Percentiles rank a stretch among this genome's conserved stretches.
These are phyloP conservation scores for Aspergillus sp. DNA, from an alignment of 2,329 filamentous ascomycete species.

Conservation along the genomic window DNA sequence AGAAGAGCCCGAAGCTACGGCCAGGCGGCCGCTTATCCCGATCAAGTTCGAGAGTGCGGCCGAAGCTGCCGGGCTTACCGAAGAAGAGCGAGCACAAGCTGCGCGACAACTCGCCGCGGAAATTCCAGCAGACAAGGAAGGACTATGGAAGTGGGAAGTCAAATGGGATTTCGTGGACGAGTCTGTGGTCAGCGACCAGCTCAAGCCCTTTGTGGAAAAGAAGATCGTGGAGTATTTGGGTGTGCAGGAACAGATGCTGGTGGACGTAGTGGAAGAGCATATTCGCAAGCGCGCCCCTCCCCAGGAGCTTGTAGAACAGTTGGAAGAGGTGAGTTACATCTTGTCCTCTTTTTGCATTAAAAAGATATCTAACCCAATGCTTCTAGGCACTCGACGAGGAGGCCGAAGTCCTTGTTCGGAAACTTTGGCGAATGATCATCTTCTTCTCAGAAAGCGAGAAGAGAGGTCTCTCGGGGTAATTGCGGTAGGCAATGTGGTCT, in stretches of 20 bases:
- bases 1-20: slow-evolving; percentile 70
- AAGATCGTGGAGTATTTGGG: slow-evolving; percentile 97
- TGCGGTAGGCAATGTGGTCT: not conserved
- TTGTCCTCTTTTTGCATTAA: not conserved
- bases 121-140: slow-evolving; percentile 82
- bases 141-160: slow-evolving; percentile 88
- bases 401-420: slow-evolving; percentile 89
- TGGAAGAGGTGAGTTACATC: slow-evolving; percentile 69
- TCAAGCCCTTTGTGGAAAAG: slow-evolving; percentile 94
- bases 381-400: slow-evolving; percentile 84
- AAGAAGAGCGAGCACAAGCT: slow-evolving; percentile 83
- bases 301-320: slow-evolving; percentile 76
- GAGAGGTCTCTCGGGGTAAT: slow-evolving; percentile 71
- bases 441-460: slow-evolving; percentile 97
- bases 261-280: slow-evolving; percentile 89
- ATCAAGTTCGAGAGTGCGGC: slow-evolving; percentile 75
- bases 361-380: slow-evolving; percentile 32
- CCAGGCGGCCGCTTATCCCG: slow-evolving; percentile 74
- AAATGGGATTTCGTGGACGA: slow-evolving; percentile 92
- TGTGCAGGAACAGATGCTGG: slow-evolving; percentile 91
- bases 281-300: slow-evolving; percentile 72
- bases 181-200: slow-evolving; percentile 74
- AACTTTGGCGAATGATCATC: slow-evolving; percentile 97
- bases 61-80: slow-evolving; percentile 68
- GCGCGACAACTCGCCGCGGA: slow-evolving; percentile 80